Percentiles rank a stretch among this genome's conserved stretches.
phyloP scores from a whole-genome alignment of 805 yeast genomes.

The Naumovozyma dairenensis region DNA sequence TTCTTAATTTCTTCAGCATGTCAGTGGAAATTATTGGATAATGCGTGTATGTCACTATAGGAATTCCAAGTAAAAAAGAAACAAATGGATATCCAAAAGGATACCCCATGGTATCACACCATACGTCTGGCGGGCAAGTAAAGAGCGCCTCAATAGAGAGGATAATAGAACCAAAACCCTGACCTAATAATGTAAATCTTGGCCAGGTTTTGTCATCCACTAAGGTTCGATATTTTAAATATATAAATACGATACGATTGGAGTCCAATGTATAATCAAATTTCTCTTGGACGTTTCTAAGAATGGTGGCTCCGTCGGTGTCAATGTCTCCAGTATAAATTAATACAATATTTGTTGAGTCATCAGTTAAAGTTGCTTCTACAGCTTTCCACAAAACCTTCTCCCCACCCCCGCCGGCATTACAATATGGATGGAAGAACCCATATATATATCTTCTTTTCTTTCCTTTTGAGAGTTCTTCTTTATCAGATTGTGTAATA shows the following conservation, averaged over 20 bases:
- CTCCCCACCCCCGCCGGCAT: conserved; percentile 98
- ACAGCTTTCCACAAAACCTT: conserved; percentile 94
- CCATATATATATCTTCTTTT: conserved; percentile 42
- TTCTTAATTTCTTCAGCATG: conserved; percentile 60
- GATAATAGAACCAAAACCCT: conserved; percentile 68
- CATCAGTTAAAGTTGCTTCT: conserved; percentile 47
- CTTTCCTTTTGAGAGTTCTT: not conserved
- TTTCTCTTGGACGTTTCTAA: conserved; percentile 42
- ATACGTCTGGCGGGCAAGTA: conserved; percentile 72
- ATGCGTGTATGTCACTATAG: conserved; percentile 84
- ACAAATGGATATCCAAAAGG: conserved; percentile 78
- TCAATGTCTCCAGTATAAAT: conserved; percentile 65
- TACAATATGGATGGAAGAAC: conserved; percentile 90
- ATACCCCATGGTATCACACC: conserved; percentile 89
- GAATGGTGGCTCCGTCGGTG: conserved; percentile 38
- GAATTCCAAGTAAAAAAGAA: conserved; percentile 45
- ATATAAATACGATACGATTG: conserved; percentile 50
- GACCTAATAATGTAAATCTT: conserved; percentile 73
- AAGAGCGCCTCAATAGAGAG: conserved; percentile 63
- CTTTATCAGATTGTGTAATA: not conserved
- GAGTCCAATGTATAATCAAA: conserved; percentile 47
- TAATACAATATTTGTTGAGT: conserved; percentile 44
- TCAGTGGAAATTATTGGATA: conserved; percentile 86
- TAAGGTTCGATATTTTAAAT: conserved; percentile 42
- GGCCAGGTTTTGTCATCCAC: conserved; percentile 73